Base-by-base conservation (phyloP, 1,284 basidiomycete species). In the Porodaedalea pini region DNA sequence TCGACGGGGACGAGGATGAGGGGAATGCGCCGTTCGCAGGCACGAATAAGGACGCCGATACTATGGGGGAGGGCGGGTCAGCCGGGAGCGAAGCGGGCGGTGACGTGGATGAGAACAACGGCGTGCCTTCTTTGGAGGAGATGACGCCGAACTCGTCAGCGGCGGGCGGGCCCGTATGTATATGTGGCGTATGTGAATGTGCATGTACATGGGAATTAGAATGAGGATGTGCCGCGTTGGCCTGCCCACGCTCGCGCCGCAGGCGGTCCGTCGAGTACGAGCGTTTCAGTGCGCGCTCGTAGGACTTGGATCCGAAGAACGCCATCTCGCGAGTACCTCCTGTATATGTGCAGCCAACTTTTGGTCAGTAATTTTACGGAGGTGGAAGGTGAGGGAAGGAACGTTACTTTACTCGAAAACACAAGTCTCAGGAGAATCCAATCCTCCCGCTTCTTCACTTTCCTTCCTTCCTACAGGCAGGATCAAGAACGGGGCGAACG, bases 181-280 rank as follows among this genome's bases (percentile, higher is more conserved):
- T 27, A 32, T 29, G 13, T 13, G 7, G n/a, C n/a, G 27, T 23
- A 29, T 6, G 23, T 6, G 5, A 5, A n/a, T n/a, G 47, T 32
- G 13, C 47, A 7, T 49, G 6, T 32, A 11, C 23, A 27, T 25
- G 21, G 11, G 21, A 25, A 23, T 6, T 31, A 27, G 47, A 13
- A 49, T 29, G 47, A 7, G 23, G 5, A 17, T 6, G 15, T 25
- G 21, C 4, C 19, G 31, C 36, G 27, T 13, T n/a, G 27, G 51
- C 34, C 10, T 15, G 37, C 23, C 17, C n/a, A 34, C 37, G 48
- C 6, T 47, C 48, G 7, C 48, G 39, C 4, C 56, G 50, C 21
- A 53, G 17, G 41, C 51, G 56, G 49, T 59, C 58, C 15, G 58
- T 59, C 11, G 58, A 59, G 29, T 43, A 55, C 3, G 58, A 41